Percentiles rank a stretch among this genome's conserved stretches.
These are phyloP conservation scores for Fusarium foetens DNA, from an alignment of 2,329 filamentous ascomycete species.

Conservation along the genomic window DNA sequence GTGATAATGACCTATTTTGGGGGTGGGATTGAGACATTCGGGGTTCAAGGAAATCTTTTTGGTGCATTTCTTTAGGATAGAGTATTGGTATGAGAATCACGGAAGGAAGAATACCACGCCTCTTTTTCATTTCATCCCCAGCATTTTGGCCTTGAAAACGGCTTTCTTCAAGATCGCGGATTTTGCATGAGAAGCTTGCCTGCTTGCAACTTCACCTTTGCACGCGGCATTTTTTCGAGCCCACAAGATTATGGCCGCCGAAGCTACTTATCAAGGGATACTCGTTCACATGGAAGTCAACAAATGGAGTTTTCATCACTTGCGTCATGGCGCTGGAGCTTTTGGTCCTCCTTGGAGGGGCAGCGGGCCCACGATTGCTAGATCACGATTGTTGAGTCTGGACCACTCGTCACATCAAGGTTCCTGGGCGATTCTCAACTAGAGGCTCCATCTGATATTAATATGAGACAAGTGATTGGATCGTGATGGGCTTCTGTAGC, in stretches of 20 bases:
- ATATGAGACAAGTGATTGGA: slow-evolving; percentile 37
- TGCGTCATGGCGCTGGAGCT: slow-evolving; percentile 27
- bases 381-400: slow-evolving; percentile 35
- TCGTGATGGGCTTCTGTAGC: slow-evolving; percentile 9
- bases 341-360: slow-evolving; percentile 27
- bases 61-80: slow-evolving; percentile 1
- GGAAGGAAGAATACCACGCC: slow-evolving; percentile 8
- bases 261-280: neutral
- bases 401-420: slow-evolving; percentile 24
- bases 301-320: slow-evolving; percentile 1
- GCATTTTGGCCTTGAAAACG: neutral
- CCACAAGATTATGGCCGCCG: neutral
- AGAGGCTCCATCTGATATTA: slow-evolving; percentile 34
- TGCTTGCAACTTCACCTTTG: neutral
- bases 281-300: neutral
- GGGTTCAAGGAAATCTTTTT: slow-evolving; percentile 18
- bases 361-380: slow-evolving; percentile 18
- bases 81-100: neutral
- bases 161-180: neutral
- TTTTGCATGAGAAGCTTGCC: neutral
- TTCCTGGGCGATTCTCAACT: slow-evolving; percentile 19
- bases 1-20: slow-evolving; percentile 23
- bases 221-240: neutral
- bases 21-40: slow-evolving; percentile 7
- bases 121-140: neutral